phyloP scores from a whole-genome alignment of 495 filamentous ascomycete species.

The Daldinia grandis region DNA sequence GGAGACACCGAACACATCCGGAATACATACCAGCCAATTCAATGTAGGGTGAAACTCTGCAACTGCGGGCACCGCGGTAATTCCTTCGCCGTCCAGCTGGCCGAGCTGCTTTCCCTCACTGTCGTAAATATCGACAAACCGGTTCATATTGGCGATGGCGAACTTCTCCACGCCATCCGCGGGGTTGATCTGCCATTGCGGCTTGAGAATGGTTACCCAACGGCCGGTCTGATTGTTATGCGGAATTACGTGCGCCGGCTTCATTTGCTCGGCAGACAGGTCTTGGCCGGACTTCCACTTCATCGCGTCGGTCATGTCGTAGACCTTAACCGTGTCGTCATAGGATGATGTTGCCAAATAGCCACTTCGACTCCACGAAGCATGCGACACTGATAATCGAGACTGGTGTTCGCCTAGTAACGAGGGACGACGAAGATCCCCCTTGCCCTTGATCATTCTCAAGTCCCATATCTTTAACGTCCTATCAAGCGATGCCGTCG shows the following conservation, averaged over 20 bases:
- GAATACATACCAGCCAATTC: conserved; percentile 77
- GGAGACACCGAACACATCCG: background rate
- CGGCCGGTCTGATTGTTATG: conserved; percentile 97
- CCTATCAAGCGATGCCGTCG: conserved; percentile 90
- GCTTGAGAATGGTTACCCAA: conserved; percentile 80
- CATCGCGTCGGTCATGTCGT: conserved; percentile 73
- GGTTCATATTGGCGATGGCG: conserved; percentile 97
- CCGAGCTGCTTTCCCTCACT: conserved; percentile 84
- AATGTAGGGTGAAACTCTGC: conserved; percentile 86
- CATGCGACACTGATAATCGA: conserved; percentile 86
- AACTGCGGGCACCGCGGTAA: conserved; percentile 93
- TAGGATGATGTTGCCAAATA: conserved; percentile 91
- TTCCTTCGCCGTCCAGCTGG: conserved; percentile 85
- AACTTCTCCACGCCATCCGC: conserved; percentile 81
- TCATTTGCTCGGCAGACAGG: conserved; percentile 68
- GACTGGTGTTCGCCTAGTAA: conserved; percentile 84
- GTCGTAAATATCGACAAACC: conserved; percentile 91
- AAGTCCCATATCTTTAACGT: conserved; percentile 93
- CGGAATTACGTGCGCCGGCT: conserved; percentile 70
- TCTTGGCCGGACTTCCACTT: conserved; percentile 70
- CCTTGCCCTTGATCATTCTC: conserved; percentile 73
- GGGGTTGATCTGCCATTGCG: conserved; percentile 89
- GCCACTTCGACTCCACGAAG: conserved; percentile 82
- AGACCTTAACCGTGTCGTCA: conserved; percentile 94
- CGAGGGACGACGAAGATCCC: conserved; percentile 61